Conservation (phyloP, 345 rosid species). For the Rhizophora apiculata region DNA sequence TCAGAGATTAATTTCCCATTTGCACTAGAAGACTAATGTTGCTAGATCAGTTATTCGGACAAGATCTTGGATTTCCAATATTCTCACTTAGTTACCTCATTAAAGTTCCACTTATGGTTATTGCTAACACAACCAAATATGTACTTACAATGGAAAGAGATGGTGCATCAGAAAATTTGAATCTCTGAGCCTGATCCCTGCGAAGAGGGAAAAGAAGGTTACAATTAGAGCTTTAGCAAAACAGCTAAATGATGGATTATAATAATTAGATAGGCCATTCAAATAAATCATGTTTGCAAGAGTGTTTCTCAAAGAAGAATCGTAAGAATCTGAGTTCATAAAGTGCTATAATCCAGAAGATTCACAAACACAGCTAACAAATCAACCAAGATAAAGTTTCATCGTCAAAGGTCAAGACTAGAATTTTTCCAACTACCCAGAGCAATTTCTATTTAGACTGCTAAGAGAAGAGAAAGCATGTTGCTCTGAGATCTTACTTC, state of each 20-base stretch:
- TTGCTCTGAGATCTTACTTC: slow-evolving; percentile 48
- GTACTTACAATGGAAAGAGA: slow-evolving; percentile 21
- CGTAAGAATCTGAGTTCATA: no score
- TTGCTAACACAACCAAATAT: slow-evolving; percentile 28
- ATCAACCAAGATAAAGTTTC: not conserved
- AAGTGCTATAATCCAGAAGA: not conserved
- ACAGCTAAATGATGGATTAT: not conserved
- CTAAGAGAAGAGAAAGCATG: not conserved
- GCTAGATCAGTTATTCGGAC: not conserved
- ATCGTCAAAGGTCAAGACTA: not conserved
- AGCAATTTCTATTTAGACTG: no score
- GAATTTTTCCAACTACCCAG: not conserved
- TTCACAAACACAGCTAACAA: not conserved
- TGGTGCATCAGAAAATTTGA: slow-evolving; percentile 52
- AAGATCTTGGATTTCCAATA: not conserved
- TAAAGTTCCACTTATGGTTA: slow-evolving; percentile 32
- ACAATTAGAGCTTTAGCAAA: slow-evolving; percentile 1
- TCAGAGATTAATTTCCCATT: no score
- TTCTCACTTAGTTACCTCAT: slow-evolving; percentile 19
- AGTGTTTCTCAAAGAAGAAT: no score
- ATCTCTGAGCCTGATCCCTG: slow-evolving; percentile 80
- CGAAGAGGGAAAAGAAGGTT: slow-evolving; percentile 13
- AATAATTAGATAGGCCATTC: not conserved
- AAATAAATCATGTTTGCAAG: no score
- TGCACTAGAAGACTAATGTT: not conserved